A percentile compares a stretch with the other conserved stretches of the same genome.
phyloP scores from a whole-genome alignment of 225 moss, liverwort and hornwort genomes.

The Bryum argenteum region DNA sequence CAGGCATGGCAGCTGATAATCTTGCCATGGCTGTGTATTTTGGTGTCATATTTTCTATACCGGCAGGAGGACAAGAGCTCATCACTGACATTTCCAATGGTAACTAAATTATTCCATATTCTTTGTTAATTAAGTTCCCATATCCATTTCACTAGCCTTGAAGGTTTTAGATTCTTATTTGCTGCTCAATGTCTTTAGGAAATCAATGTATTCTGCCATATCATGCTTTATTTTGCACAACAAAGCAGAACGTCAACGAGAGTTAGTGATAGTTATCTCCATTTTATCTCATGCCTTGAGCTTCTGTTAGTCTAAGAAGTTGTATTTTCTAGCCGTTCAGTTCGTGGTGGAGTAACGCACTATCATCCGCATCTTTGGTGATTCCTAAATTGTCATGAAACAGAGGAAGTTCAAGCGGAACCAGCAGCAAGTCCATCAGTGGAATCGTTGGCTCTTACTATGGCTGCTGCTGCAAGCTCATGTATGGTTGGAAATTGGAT shows the following conservation, averaged over 20 bases:
- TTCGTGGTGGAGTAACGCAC: not conserved
- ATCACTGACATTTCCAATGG: constrained; percentile 32
- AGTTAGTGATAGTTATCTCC: not conserved
- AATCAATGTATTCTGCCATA: not conserved
- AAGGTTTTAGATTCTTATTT: constrained; percentile 9
- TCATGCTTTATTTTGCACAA: not conserved
- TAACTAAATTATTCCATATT: constrained; percentile 13
- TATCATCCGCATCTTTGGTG: constrained; percentile 1
- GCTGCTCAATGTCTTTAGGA: constrained; percentile 20
- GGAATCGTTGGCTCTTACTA: constrained; percentile 78
- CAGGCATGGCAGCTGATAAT: constrained; percentile 99
- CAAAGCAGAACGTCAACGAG: constrained; percentile 2
- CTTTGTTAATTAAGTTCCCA: not conserved
- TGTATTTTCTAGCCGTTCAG: not conserved
- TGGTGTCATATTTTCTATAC: constrained; percentile 84
- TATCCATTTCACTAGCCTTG: not conserved
- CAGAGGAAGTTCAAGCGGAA: constrained; percentile 42
- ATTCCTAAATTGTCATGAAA: constrained; percentile 17
- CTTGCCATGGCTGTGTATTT: constrained; percentile 95
- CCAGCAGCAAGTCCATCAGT: constrained; percentile 61
- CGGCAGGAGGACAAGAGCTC: constrained; percentile 46
- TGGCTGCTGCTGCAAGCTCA: constrained; percentile 75
- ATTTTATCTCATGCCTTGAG: not conserved
- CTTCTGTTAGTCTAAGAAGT: not conserved
- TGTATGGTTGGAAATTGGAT: constrained; percentile 74